Conservation (phyloP, 768 basidiomycete species). For the Harrya chromipes region DNA sequence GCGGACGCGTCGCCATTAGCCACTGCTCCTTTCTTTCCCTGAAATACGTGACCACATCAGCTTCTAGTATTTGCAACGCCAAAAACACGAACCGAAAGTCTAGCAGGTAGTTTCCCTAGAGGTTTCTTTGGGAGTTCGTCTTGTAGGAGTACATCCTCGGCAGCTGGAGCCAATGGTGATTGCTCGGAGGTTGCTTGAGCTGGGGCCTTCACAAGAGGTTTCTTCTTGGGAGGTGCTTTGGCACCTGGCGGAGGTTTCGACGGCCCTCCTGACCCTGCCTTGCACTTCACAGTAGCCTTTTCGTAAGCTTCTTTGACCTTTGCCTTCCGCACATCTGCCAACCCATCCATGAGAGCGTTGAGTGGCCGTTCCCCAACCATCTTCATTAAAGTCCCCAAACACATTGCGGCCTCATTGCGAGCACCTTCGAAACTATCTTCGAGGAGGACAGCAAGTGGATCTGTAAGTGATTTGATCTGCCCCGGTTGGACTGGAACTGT, state of each 20-base stretch:
- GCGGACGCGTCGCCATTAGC: slow-evolving; percentile 27
- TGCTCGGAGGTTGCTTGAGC: slow-evolving; percentile 13
- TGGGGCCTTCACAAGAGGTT: slow-evolving; percentile 32
- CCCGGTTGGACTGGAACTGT: slow-evolving; percentile 63
- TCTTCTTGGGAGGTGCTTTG: slow-evolving; percentile 38
- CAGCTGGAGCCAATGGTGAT: slow-evolving; percentile 15
- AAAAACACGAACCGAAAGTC: slow-evolving; percentile 35
- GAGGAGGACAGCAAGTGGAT: slow-evolving; percentile 67
- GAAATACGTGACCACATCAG: slow-evolving; percentile 5
- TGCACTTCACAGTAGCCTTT: slow-evolving; percentile 89
- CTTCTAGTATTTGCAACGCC: background rate
- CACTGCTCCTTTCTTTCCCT: slow-evolving; percentile 53
- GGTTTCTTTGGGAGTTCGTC: slow-evolving; percentile 42
- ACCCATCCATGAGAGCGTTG: slow-evolving; percentile 78
- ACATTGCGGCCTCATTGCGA: slow-evolving; percentile 84
- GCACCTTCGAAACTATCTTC: slow-evolving; percentile 91
- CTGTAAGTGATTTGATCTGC: slow-evolving; percentile 81
- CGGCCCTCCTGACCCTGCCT: slow-evolving; percentile 55
- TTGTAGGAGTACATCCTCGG: slow-evolving; percentile 19
- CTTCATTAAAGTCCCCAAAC: slow-evolving; percentile 90
- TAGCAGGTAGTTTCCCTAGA: slow-evolving; percentile 49
- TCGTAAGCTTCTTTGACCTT: slow-evolving; percentile 96
- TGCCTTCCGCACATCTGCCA: slow-evolving; percentile 82
- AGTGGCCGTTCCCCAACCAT: slow-evolving; percentile 94
- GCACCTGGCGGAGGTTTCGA: slow-evolving; percentile 36